Evolutionary conservation across 257 asterid species (phyloP).

Genomic region (Schizonepeta tenuifolia): DNA sequence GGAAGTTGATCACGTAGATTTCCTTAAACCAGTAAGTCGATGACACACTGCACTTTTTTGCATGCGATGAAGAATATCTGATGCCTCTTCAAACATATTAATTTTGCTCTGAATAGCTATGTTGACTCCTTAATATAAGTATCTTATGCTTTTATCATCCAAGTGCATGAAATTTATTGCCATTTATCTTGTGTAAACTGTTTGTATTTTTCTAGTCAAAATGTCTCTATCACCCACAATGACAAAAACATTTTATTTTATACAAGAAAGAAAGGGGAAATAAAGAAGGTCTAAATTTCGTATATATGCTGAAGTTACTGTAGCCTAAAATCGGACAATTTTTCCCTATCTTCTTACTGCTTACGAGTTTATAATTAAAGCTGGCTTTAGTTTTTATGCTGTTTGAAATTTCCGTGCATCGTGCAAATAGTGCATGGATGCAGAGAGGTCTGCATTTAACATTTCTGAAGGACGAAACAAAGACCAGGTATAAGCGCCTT

Average conservation of each 20-base stretch:
- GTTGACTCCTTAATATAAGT: neutral
- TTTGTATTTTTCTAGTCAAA: neutral
- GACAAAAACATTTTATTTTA: no score
- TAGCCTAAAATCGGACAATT: no score
- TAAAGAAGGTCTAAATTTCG: no score
- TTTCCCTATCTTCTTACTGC: no score
- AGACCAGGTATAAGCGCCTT: neutral
- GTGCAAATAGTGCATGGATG: neutral
- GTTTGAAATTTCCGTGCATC: neutral
- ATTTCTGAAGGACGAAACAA: neutral
- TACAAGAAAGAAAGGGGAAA: no score
- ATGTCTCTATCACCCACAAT: no score
- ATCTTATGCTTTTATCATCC: neutral
- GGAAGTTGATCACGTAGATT: constrained; percentile 96
- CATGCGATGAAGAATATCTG: neutral
- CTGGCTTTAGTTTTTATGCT: no score
- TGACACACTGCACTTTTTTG: neutral
- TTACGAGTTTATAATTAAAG: no score
- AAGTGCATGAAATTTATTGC: no score
- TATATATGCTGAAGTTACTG: no score
- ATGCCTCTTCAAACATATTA: no score
- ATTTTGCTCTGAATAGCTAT: neutral
- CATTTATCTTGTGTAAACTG: neutral
- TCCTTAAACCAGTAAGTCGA: constrained; percentile 82
- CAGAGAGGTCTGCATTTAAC: neutral